phyloP scores from a whole-genome alignment of 2,329 filamentous ascomycete genomes.

The Hypoxylon sp. region DNA sequence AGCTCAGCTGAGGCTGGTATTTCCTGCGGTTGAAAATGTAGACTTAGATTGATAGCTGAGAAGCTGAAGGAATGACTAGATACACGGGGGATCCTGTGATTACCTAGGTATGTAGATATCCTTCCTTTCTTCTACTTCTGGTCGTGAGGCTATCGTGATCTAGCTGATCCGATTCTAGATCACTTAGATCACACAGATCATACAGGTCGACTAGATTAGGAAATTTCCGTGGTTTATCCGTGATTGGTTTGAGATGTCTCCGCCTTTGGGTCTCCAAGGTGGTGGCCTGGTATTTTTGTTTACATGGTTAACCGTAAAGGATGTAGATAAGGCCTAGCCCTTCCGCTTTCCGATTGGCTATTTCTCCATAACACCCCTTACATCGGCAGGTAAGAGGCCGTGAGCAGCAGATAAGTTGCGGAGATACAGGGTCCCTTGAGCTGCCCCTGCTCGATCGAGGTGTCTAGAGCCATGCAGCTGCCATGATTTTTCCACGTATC shows the following conservation, averaged over 20 bases:
- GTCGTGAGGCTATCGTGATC: too few species aligned
- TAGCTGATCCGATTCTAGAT: too few species aligned
- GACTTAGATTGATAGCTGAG: too few species aligned
- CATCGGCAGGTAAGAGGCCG: constrained; percentile 5
- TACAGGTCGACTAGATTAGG: neutral
- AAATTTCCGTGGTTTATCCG: neutral
- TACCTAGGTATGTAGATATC: too few species aligned
- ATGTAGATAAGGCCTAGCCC: constrained; percentile 5
- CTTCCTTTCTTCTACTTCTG: too few species aligned
- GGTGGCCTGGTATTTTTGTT: neutral
- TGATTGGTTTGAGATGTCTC: neutral
- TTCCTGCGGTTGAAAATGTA: too few species aligned
- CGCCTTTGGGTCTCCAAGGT: neutral
- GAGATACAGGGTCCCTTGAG: neutral
- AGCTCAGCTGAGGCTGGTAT: too few species aligned
- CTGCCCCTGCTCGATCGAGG: neutral
- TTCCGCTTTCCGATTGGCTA: constrained; percentile 21
- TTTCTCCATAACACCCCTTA: neutral
- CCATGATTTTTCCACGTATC: too few species aligned
- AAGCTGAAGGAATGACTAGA: too few species aligned
- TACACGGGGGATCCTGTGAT: too few species aligned
- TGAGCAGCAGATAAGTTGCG: neutral
- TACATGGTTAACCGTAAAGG: too few species aligned
- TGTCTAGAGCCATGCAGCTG: neutral
- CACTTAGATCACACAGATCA: too few species aligned